Evolutionary conservation across 345 rosid species (phyloP).

Genomic region (Lepidium africanum): DNA sequence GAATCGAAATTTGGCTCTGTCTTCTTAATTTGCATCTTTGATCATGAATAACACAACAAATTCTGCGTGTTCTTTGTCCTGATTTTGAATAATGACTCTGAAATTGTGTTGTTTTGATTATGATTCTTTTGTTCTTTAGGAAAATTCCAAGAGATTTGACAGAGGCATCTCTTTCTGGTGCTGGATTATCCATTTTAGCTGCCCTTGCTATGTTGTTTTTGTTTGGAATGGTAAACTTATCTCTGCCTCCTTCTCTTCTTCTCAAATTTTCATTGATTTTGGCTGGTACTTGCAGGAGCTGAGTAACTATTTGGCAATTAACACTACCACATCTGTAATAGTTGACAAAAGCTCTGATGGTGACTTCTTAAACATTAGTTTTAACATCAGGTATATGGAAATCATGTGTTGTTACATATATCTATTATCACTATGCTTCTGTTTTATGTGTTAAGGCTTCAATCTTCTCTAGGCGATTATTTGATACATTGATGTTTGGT

Average conservation of each 20-base stretch:
- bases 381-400: conserved; percentile 58
- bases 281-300: too few species aligned
- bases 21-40: neutral
- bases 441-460: too few species aligned
- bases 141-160: conserved; percentile 97
- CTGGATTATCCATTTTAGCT: conserved; percentile 76
- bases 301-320: conserved; percentile 56
- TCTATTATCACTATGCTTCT: neutral
- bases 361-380: conserved; percentile 69
- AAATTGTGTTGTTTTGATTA: neutral
- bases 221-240: conserved; percentile 74
- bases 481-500: neutral
- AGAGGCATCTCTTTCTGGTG: conserved; percentile 89
- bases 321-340: conserved; percentile 61
- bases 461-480: neutral
- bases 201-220: conserved; percentile 75
- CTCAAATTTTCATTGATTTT: too few species aligned
- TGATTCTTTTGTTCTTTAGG: conserved; percentile 35
- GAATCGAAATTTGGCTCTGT: neutral
- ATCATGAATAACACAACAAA: neutral
- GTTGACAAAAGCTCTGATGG: conserved; percentile 90
- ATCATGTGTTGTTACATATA: neutral
- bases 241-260: neutral
- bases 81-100: neutral
- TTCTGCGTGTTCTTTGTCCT: neutral